Evolutionary conservation across 805 yeast genomes (phyloP), one percentile per base, ranked within the genome.

Genomic region (Wickerhamomyces pijperi): DNA sequence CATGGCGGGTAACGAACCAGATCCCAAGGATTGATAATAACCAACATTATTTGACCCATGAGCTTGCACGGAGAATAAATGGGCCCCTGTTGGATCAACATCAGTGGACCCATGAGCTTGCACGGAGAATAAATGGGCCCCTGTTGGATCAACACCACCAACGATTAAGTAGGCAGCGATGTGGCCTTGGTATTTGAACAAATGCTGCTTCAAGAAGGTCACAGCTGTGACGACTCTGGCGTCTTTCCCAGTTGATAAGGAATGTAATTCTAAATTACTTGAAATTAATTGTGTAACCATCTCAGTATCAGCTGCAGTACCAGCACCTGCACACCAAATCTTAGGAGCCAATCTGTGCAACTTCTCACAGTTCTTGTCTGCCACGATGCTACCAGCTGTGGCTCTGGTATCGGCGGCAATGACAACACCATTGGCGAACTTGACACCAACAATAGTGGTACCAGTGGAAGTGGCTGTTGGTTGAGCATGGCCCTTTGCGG

Each of bases 291-390:
- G 95, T 5, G 98, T 92, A 32, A 92, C 97, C 78, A 87, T 86
- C 60, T 92, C 97, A 12, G 97, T 92, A 59, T 92, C 98, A 7
- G 98, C 97, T 23, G 98, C 98, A n/a, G 98, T 92, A 61, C 98
- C 98, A 3, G 98, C 98, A 54, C 98, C 98, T 38, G 98, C 98
- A 77, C 98, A 90, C 97, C 97, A 90, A 58, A 88, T 87, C 55
- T 72, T 74, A 9, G 97, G 95, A 6, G 95, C 74, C 47, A 88
- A 70, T 50, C 94, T 67, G 64, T 90, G 97, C 47, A 92, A 70
- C 63, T 90, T 90, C 56, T 87, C 96, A 70, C 97, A 88, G 67
- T 92, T 92, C 68, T 92, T 92, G 65, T 92, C 97, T 7, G 98
- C 98, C 28, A 92, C 97, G 50, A 92, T 87, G 42, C 79, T 81